Evolutionary conservation across 148 eudicot genomes (phyloP), one percentile per base, ranked within the genome.

Genomic region (Nepenthes mirabilis): DNA sequence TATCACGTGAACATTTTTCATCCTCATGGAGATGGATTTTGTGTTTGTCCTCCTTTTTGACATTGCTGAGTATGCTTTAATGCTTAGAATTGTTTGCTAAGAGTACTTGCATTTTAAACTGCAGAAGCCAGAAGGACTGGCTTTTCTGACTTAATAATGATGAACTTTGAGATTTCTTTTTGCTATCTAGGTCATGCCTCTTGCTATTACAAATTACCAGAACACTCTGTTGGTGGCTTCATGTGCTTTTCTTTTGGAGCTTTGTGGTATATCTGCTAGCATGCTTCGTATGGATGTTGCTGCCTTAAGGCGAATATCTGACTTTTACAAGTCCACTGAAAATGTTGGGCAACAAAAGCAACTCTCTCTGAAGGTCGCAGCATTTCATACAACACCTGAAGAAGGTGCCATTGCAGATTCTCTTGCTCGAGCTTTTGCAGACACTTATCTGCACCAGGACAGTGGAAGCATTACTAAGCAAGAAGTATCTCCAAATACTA

Each of bases 221-320:
- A 83, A 91, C 57, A 65, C 87, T 73, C 80, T 88, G 65, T 70
- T 87, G 71, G 97, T 91, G 69, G 84, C 95, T 59, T 88, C 97
- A 52, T 91, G 97, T 74, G 88, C 88, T 68, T 85, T 91, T 61
- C 84, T 91, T 35, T 66, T 91, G 68, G 97, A 91, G 77, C 83
- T 91, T 52, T 88, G 96, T 78, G 95, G 97, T 65, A 72, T 87
- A 63, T 83, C 97, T 69, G 85, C 90, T 66, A 77, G 74, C 53
- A 72, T 76, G 73, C 90, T 91, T 60, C 91, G 77, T 70, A 78
- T 83, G 65, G 88, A 88, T 58, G 69, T 88, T 66, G 84, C 97
- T 71, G 85, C 84, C 52, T 75, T 91, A 74, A 85, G 86, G 73
- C 75, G 95, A 60, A 83, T 91, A 76, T 81, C 82, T 70, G 66